Evolutionary conservation across 306 rosid species (phyloP), one percentile per base, ranked within the genome.

Genomic region (Vigna nakashimae): DNA sequence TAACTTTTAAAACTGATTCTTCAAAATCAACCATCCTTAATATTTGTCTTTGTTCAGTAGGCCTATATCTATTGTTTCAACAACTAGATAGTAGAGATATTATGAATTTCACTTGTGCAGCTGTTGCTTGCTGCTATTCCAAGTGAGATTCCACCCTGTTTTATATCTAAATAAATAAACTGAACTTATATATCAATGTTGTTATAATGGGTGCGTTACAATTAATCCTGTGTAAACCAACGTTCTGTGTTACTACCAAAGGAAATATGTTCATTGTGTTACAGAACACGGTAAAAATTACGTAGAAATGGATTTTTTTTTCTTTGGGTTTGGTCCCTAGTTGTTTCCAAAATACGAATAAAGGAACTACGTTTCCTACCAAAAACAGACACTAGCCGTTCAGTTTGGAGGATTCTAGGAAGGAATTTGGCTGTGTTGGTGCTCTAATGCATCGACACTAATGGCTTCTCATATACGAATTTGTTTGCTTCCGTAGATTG

Each of bases 21-120:
- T 74, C 55, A 73, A 57, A 65, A 36, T 34, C 48, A 38, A 80
- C 46, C 26, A 13, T 71, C 40, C 38, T 75, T 72, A 52, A 60
- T 76, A 72, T 77, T 7, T 59, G 15, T 73, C 26, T 72, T 77
- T 84, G 67, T 71, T 73, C 74, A 62, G 40, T 78, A 60, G 81
- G 75, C 18, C 20, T 81, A 59, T 28, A 7, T 63, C 70, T 77
- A 56, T 69, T 46, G 6, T 24, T 22, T 73, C 58, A 38, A 53
- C 55, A 28, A 76, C 49, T 69, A 71, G 80, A 42, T 42, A 76
- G 59, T 60, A 52, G 58, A 59, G 63, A 62, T 46, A 32, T 18
- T 38, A 9, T 20, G 58, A 65, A 30, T 32, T 76, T 71, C 76
- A 64, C 6, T 65, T n/a, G 34, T 32, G 62, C 30, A 26, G 63